Percentiles rank a stretch among this genome's conserved stretches.
Evolutionary conservation across 2,329 filamentous ascomycete species (phyloP).

Genomic region (Cryphonectria naterciae): DNA sequence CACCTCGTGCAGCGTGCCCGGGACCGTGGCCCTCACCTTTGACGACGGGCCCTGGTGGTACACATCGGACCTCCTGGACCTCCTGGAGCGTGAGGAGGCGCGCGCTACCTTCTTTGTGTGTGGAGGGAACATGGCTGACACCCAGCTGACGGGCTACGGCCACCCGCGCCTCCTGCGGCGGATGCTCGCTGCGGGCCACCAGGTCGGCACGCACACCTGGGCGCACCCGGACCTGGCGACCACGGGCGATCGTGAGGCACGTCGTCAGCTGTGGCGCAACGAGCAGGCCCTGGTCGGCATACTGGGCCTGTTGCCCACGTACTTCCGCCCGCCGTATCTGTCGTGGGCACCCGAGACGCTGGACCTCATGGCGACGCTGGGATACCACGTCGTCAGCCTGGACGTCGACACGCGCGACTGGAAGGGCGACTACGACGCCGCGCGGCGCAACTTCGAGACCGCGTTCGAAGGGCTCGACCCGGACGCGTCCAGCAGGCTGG

Average conservation of each 20-base stretch:
- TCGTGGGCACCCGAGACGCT: conserved; percentile 14
- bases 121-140: conserved; percentile 49
- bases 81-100: conserved; percentile 60
- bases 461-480: conserved; percentile 5
- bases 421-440: conserved; percentile 25
- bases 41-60: conserved; percentile 69
- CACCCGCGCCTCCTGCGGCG: conserved; percentile 43
- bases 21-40: conserved; percentile 68
- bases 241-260: conserved; percentile 40
- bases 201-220: conserved; percentile 54
- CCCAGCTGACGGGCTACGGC: conserved; percentile 24
- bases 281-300: conserved; percentile 50
- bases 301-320: conserved; percentile 49
- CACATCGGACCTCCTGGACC: conserved; percentile 64
- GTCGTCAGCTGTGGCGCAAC: conserved; percentile 48
- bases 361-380: conserved; percentile 35
- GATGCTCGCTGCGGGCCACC: conserved; percentile 51
- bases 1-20: conserved; percentile 58
- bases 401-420: conserved; percentile 30
- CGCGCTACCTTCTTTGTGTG: conserved; percentile 72
- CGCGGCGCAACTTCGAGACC: conserved; percentile 17
- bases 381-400: conserved; percentile 44
- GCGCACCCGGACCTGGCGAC: conserved; percentile 47
- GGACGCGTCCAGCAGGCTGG: conserved; percentile 15
- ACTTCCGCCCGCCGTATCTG: conserved; percentile 28